Conservation (phyloP, 129 eudicot genomes). For the Escallonia rubra region DNA sequence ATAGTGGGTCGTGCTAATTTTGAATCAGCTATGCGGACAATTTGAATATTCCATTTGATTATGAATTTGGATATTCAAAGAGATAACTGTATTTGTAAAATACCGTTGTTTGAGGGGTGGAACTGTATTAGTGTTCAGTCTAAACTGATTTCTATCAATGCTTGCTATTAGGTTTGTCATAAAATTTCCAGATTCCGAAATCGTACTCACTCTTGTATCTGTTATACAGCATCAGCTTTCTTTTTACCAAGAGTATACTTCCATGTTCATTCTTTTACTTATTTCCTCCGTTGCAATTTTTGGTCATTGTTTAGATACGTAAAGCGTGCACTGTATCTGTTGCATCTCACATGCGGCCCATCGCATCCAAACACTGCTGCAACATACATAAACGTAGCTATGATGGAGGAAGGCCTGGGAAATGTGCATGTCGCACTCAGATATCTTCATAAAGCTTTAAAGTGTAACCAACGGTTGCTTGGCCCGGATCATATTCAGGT, state of each 20-base stretch:
- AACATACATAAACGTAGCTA: slow-evolving; percentile 96
- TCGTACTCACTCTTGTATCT: neutral
- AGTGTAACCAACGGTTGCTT: slow-evolving; percentile 91
- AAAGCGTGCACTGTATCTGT: slow-evolving; percentile 84
- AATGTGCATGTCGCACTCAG: slow-evolving; percentile 98
- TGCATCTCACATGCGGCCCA: slow-evolving; percentile 97
- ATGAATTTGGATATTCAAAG: too few relatives aligned
- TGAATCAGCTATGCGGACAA: too few relatives aligned
- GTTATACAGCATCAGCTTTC: neutral
- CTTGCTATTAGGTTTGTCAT: neutral
- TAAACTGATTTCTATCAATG: neutral
- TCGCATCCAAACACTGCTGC: slow-evolving; percentile 99
- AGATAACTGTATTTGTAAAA: too few relatives aligned
- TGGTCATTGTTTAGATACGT: slow-evolving; percentile 56
- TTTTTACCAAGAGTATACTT: neutral
- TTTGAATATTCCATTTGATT: too few relatives aligned
- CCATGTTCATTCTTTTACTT: neutral
- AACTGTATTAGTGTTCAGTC: too few relatives aligned
- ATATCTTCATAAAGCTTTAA: slow-evolving; percentile 97
- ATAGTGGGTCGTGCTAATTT: too few relatives aligned
- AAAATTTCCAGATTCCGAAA: neutral
- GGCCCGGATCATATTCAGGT: slow-evolving; percentile 99
- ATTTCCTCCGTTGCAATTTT: neutral
- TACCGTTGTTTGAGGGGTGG: too few relatives aligned
- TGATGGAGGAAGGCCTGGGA: slow-evolving; percentile 99